A percentile compares a stretch with the other conserved stretches of the same genome.
These are phyloP conservation scores for Coemansia asiatica DNA, from an alignment of 192 early-diverging fungal species.

Conservation along the genomic window DNA sequence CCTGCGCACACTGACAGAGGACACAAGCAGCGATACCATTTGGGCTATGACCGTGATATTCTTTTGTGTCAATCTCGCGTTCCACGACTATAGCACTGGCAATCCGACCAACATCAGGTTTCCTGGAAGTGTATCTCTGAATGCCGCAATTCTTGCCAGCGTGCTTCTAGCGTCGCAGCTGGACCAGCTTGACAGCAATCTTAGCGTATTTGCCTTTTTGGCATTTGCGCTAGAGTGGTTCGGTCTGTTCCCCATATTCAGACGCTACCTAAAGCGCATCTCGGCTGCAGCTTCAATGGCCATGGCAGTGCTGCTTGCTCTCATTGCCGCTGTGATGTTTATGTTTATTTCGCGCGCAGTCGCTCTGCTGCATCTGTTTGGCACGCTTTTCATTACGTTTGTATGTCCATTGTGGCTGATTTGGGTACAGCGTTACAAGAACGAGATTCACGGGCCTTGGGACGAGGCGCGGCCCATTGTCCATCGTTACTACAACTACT, in stretches of 20 bases:
- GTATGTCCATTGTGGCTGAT: slow-evolving; percentile 90
- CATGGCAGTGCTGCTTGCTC: slow-evolving; percentile 61
- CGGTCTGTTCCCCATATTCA: slow-evolving; percentile 90
- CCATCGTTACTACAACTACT: slow-evolving; percentile 54
- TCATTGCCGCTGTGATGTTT: slow-evolving; percentile 65
- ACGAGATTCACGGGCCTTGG: slow-evolving; percentile 97
- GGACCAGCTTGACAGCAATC: slow-evolving; percentile 70
- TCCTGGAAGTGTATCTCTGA: slow-evolving; percentile 94
- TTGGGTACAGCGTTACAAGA: slow-evolving; percentile 93
- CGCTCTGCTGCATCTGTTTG: slow-evolving; percentile 65
- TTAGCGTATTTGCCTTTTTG: slow-evolving; percentile 87
- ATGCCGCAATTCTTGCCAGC: slow-evolving; percentile 92
- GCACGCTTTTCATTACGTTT: slow-evolving; percentile 78
- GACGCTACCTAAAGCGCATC: slow-evolving; percentile 71
- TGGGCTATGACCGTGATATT: slow-evolving; percentile 86
- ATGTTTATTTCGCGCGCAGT: slow-evolving; percentile 68
- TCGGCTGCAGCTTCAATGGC: slow-evolving; percentile 56
- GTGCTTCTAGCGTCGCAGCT: slow-evolving; percentile 89
- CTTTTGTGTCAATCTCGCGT: slow-evolving; percentile 83
- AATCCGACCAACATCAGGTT: slow-evolving; percentile 61
- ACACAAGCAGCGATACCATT: slow-evolving; percentile 88
- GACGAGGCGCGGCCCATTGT: slow-evolving; percentile 86
- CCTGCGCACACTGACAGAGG: slow-evolving; percentile 85
- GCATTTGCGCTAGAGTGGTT: slow-evolving; percentile 89
- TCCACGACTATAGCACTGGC: slow-evolving; percentile 79